phyloP scores from a whole-genome alignment of 1,139 yeast species.

The Saccharomyces uvarum region DNA sequence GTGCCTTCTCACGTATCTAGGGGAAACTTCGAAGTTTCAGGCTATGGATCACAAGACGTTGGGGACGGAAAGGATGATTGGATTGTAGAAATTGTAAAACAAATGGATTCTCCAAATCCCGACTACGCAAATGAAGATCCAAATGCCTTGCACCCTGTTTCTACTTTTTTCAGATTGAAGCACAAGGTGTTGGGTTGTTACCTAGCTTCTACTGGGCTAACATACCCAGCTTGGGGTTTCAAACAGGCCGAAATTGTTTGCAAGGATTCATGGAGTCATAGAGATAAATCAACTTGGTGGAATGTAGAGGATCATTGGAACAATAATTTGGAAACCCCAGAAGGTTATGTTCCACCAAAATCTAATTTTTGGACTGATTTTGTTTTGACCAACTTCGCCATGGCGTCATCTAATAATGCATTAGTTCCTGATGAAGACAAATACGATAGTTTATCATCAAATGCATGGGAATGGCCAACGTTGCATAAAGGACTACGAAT shows the following conservation, averaged over 20 bases:
- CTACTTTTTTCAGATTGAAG: slow-evolving; percentile 59
- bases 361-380: slow-evolving; percentile 68
- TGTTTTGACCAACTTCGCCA: slow-evolving; percentile 59
- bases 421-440: slow-evolving; percentile 67
- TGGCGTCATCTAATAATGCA: slow-evolving; percentile 76
- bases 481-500: slow-evolving; percentile 56
- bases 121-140: slow-evolving; percentile 35
- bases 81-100: slow-evolving; percentile 58
- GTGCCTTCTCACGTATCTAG: slow-evolving; percentile 50
- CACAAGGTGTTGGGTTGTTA: slow-evolving; percentile 64
- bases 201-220: slow-evolving; percentile 60
- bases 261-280: slow-evolving; percentile 41
- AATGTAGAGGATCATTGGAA: slow-evolving; percentile 64
- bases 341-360: slow-evolving; percentile 51
- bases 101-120: slow-evolving; percentile 45
- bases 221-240: slow-evolving; percentile 77
- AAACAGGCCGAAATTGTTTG: slow-evolving; percentile 76
- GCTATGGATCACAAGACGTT: slow-evolving; percentile 49
- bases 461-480: slow-evolving; percentile 82
- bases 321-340: slow-evolving; percentile 36
- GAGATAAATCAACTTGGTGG: slow-evolving; percentile 75
- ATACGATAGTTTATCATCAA: slow-evolving; percentile 54
- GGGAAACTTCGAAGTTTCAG: slow-evolving; percentile 54
- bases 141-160: slow-evolving; percentile 51
- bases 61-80: slow-evolving; percentile 67